These are phyloP conservation scores for Orbilia quercus DNA, from an alignment of 2,329 filamentous ascomycete species.

Conservation along the genomic window DNA sequence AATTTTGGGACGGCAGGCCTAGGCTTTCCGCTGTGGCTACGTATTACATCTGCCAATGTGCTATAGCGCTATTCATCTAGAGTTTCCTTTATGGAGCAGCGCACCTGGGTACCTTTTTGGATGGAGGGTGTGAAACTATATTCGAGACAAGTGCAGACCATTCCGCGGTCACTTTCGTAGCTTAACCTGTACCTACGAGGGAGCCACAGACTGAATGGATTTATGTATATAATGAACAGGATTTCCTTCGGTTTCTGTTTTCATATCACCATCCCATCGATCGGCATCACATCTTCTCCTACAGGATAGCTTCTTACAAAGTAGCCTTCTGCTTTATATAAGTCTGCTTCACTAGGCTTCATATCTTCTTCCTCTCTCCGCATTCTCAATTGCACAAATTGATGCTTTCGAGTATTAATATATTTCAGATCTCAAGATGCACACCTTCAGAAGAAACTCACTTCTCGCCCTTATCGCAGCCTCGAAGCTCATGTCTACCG, in stretches of 20 bases:
- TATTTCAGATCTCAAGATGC: slow-evolving; percentile 32
- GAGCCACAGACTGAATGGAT: neutral
- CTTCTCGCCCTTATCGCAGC: slow-evolving; percentile 36
- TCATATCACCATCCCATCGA: slow-evolving; percentile 22
- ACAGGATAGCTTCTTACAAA: slow-evolving; percentile 4
- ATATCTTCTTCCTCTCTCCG: neutral
- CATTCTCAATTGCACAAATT: neutral
- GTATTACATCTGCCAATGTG: neutral
- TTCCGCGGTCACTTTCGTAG: slow-evolving; percentile 9
- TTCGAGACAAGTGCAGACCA: slow-evolving; percentile 27
- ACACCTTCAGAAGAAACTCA: slow-evolving; percentile 36
- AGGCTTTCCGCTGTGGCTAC: too few relatives aligned
- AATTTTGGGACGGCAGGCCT: slow-evolving; percentile 1
- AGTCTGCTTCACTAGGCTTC: slow-evolving; percentile 12
- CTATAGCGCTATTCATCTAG: neutral
- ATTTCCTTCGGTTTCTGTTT: slow-evolving; percentile 12
- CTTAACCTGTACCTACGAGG: slow-evolving; percentile 12
- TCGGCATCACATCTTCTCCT: slow-evolving; percentile 18
- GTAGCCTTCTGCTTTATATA: slow-evolving; percentile 14
- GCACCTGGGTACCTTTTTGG: too few relatives aligned
- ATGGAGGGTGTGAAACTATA: neutral
- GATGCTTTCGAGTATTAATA: neutral
- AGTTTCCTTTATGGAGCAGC: too few relatives aligned
- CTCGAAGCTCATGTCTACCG: slow-evolving; percentile 27
- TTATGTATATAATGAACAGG: slow-evolving; percentile 32